Evolutionary conservation across 441 rosid species (phyloP).

Genomic region (Daphne laureola): DNA sequence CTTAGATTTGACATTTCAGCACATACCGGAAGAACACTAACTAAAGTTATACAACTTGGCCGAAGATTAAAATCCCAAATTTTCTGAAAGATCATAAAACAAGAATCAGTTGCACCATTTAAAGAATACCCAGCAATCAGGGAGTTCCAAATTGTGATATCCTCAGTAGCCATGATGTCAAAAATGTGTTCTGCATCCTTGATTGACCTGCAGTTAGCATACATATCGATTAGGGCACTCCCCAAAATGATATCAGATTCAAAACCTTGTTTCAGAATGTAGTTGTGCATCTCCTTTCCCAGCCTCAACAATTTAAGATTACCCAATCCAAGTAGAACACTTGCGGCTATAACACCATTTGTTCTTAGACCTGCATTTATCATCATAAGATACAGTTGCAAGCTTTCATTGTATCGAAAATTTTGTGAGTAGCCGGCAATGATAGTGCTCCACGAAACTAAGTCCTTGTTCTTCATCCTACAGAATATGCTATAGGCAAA

Average conservation of each 20-base stretch:
- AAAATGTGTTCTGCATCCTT: conserved; percentile 24
- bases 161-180: conserved; percentile 4
- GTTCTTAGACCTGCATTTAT: conserved; percentile 18
- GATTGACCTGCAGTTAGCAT: conserved; percentile 18
- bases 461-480: conserved; percentile 15
- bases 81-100: conserved; percentile 13
- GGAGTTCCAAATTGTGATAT: conserved; percentile 23
- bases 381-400: conserved; percentile 22
- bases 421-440: conserved; percentile 28
- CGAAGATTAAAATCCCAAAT: conserved; percentile 19
- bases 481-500: conserved; percentile 19
- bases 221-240: conserved; percentile 28
- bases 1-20: conserved; percentile 19
- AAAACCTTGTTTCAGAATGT: conserved; percentile 24
- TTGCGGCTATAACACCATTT: conserved; percentile 19
- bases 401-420: conserved; percentile 14
- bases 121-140: conserved; percentile 23
- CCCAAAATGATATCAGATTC: conserved; percentile 23
- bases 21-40: conserved; percentile 29
- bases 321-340: conserved; percentile 26
- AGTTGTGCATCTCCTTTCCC: conserved; percentile 34
- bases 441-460: conserved; percentile 30
- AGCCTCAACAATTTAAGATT: conserved; percentile 27
- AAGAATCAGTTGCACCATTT: conserved; percentile 12
- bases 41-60: conserved; percentile 25